phyloP scores from a whole-genome alignment of 257 asterid genomes.

The Solanum neorickii region DNA sequence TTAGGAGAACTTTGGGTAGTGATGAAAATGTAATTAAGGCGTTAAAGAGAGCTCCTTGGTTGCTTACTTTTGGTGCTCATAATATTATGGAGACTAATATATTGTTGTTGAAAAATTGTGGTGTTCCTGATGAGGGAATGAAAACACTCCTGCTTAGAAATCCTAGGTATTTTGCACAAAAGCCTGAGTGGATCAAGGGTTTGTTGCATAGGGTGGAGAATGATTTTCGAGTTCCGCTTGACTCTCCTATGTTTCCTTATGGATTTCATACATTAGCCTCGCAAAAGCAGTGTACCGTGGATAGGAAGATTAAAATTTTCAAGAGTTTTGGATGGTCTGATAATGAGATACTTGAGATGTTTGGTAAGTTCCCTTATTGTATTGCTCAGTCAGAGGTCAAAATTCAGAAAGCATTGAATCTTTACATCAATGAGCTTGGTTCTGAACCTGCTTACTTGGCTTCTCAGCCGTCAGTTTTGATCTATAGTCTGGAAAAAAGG shows the following conservation, averaged over 20 bases:
- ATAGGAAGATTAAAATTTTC: background rate
- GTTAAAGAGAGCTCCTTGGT: background rate
- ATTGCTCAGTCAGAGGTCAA: background rate
- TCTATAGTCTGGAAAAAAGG: conserved; percentile 4
- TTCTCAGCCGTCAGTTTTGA: background rate
- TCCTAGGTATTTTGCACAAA: background rate
- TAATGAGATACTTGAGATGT: background rate
- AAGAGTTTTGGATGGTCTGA: background rate
- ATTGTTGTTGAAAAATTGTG: background rate
- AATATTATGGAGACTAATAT: background rate
- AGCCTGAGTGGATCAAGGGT: background rate
- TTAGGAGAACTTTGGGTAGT: background rate
- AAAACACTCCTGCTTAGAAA: background rate
- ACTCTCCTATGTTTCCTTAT: background rate
- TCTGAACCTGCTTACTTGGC: background rate
- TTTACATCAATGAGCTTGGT: background rate
- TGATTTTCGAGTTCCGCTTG: background rate
- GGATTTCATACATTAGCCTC: background rate
- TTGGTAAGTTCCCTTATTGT: background rate
- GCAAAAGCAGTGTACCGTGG: background rate
- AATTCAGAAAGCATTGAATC: background rate
- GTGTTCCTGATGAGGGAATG: background rate
- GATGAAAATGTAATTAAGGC: background rate
- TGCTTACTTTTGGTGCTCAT: background rate
- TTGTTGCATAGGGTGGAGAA: background rate